Conservation (phyloP, 2,329 filamentous ascomycete genomes). For the Colletotrichum plurivorum region DNA sequence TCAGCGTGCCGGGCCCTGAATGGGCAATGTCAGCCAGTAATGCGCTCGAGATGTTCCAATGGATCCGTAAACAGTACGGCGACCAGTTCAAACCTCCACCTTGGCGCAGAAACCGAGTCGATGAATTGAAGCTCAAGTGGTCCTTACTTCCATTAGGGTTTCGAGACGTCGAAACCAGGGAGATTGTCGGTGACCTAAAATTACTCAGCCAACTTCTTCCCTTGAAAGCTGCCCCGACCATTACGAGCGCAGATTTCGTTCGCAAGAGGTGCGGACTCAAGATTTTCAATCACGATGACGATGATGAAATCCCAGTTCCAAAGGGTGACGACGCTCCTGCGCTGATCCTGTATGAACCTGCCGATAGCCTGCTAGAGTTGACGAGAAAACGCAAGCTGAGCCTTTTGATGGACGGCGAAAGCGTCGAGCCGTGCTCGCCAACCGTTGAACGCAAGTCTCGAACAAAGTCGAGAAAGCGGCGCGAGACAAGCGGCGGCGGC, state of each 20-base stretch:
- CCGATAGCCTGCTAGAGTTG: constrained; percentile 4
- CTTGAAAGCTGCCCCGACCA: background rate
- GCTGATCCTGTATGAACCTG: background rate
- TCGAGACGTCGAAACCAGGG: background rate
- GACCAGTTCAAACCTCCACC: constrained; percentile 14
- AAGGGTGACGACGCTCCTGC: background rate
- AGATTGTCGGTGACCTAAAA: constrained; percentile 10
- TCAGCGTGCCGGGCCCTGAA: constrained; percentile 42
- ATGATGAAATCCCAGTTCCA: background rate
- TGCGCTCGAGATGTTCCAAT: constrained; percentile 45
- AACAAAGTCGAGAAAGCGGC: background rate
- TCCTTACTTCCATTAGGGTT: constrained; percentile 15
- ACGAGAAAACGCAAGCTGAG: constrained; percentile 23
- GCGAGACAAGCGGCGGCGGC: background rate
- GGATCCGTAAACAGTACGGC: constrained; percentile 25
- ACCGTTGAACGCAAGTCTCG: background rate
- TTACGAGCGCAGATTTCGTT: constrained; percentile 18
- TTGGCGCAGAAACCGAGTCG: constrained; percentile 39
- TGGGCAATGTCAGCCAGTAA: constrained; percentile 43
- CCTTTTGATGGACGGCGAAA: background rate
- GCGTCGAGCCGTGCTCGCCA: background rate
- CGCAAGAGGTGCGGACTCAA: background rate
- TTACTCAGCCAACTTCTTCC: background rate
- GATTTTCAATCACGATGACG: background rate
- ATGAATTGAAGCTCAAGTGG: constrained; percentile 14